Evolutionary conservation across 164 flowering plant genomes (phyloP), one percentile per base, ranked within the genome.

Genomic region (Chimonanthus praecox): DNA sequence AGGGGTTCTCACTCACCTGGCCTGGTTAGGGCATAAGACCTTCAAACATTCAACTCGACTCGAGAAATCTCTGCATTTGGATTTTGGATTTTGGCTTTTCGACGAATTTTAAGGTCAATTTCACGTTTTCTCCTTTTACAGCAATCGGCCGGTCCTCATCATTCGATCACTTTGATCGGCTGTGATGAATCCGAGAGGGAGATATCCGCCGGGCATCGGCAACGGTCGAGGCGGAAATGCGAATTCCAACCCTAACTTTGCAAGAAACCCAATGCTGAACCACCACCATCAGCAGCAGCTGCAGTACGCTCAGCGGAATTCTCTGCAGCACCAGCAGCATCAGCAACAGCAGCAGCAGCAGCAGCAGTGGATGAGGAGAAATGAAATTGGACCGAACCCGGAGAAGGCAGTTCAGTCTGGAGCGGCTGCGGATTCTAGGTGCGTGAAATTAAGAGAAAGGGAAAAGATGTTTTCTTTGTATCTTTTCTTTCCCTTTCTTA

Each of bases 191-290:
- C 77, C 78, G 62, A 69, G 98, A 80, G 89, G 87, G 16, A 83
- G 97, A 80, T 94, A 88, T 80, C 97, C 98, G 11, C 97, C 99
- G 15, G 99, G 99, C 71, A 91, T 94, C 77, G 97, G 96, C 46
- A 83, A 84, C 9, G 87, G 80, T 67, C 76, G 86, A 6, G 85
- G 88, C 45, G 83, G 83, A 2, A 70, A 81, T 71, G 68, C 76
- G 49, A 86, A 83, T 58, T 72, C 78, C 18, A 87, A 85, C 85
- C 90, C 91, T 84, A 80, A 80, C 75, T 86, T 74, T 81, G 76
- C 58, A 50, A 82, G 89, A 69, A 80, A 80, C 72, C 81, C 79
- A 33, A 33, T 33, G 33, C 33, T 33, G 33, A 33, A 33, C 33
- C 33, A 33, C 33, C 33, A 33, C 33, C 33, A 33, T 33, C 33